phyloP scores from a whole-genome alignment of 768 basidiomycete species.

The Dictyophora rubrovolvata region DNA sequence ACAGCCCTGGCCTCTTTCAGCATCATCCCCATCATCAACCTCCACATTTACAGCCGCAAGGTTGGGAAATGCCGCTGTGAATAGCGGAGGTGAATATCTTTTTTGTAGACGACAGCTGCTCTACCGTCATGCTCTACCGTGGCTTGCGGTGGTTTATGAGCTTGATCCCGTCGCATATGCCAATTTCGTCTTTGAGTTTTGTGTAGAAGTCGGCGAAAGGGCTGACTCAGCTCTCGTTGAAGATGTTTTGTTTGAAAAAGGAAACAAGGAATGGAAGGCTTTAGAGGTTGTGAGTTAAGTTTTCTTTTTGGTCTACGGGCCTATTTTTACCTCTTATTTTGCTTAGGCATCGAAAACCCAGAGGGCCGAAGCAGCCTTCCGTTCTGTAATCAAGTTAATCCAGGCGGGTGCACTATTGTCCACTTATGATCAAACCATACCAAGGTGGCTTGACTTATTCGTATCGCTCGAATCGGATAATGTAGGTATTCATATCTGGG shows the following conservation, averaged over 20 bases:
- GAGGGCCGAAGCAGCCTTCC: slow-evolving; percentile 23
- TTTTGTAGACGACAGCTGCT: slow-evolving; percentile 45
- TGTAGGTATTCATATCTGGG: slow-evolving; percentile 21
- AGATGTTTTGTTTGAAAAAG: background rate
- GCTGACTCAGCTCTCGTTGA: slow-evolving; percentile 1
- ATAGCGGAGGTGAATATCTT: slow-evolving; percentile 51
- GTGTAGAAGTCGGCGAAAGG: slow-evolving; percentile 34
- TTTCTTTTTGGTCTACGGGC: background rate
- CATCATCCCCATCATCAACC: slow-evolving; percentile 22
- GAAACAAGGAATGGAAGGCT: background rate
- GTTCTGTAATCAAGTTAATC: slow-evolving; percentile 41
- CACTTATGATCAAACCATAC: slow-evolving; percentile 46
- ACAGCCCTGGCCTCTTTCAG: slow-evolving; percentile 44
- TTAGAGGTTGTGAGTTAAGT: background rate
- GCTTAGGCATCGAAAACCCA: background rate
- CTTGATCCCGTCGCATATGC: slow-evolving; percentile 46
- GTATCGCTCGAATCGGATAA: slow-evolving; percentile 25
- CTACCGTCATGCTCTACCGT: slow-evolving; percentile 47
- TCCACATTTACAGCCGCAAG: slow-evolving; percentile 28
- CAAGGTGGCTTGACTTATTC: slow-evolving; percentile 47
- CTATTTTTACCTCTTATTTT: background rate
- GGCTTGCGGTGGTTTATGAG: slow-evolving; percentile 62
- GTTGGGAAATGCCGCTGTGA: background rate
- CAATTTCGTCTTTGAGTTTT: slow-evolving; percentile 41
- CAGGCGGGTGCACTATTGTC: slow-evolving; percentile 47